phyloP scores from a whole-genome alignment of 163 green algal genomes.

The Chlorella variabilis region DNA sequence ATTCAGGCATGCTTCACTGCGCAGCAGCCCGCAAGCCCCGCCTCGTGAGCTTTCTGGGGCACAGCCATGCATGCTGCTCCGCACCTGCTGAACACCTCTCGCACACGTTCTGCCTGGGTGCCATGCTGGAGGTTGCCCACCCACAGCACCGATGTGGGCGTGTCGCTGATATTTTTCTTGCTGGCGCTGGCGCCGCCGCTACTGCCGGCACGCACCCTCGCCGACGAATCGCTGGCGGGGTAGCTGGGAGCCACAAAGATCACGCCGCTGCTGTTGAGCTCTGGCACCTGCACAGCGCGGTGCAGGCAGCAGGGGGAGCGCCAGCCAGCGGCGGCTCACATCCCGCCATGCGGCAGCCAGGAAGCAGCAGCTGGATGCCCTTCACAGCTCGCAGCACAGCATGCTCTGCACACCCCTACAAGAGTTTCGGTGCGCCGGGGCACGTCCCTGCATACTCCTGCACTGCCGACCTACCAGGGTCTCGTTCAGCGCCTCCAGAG shows the following conservation, averaged over 20 bases:
- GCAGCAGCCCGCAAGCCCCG: too few relatives aligned
- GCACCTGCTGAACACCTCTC: background rate
- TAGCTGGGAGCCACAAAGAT: background rate
- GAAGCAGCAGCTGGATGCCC: too few relatives aligned
- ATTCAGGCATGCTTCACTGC: too few relatives aligned
- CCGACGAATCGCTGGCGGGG: background rate
- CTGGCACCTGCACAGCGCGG: background rate
- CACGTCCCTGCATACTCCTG: too few relatives aligned
- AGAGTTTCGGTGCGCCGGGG: too few relatives aligned
- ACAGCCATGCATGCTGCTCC: too few relatives aligned
- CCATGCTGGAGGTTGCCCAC: background rate
- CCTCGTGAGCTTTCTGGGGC: too few relatives aligned
- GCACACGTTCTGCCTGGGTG: background rate
- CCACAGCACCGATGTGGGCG: background rate
- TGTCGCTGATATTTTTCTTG: background rate
- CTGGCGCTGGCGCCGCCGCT: background rate
- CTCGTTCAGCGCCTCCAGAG: background rate
- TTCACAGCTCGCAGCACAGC: too few relatives aligned
- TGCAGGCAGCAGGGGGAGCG: background rate
- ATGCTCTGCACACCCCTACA: too few relatives aligned
- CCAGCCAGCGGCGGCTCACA: background rate
- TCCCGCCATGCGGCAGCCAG: too few relatives aligned
- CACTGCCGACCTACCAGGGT: constrained; percentile 11
- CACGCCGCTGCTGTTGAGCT: background rate
- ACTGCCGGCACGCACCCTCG: background rate